Conservation (phyloP, 331 rosid genomes). For the Acacia concinna region DNA sequence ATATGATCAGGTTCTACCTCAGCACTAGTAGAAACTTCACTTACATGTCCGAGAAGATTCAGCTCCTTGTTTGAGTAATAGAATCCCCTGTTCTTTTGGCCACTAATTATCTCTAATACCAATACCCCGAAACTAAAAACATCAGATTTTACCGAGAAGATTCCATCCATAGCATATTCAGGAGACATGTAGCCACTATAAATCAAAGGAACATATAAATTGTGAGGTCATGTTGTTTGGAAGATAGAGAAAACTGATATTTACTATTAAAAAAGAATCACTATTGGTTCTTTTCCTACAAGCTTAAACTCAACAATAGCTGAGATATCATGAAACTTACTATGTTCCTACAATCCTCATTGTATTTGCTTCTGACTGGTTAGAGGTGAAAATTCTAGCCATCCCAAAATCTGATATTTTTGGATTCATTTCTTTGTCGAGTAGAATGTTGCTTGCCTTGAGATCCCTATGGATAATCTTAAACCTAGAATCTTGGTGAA, state of each 20-base stretch:
- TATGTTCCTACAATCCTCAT: slow-evolving; percentile 83
- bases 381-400: slow-evolving; percentile 68
- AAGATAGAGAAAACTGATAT: background rate
- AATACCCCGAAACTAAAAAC: slow-evolving; percentile 88
- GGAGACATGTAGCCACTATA: slow-evolving; percentile 90
- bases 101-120: slow-evolving; percentile 66
- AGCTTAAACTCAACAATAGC: background rate
- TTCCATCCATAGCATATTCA: slow-evolving; percentile 82
- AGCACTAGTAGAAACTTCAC: slow-evolving; percentile 15
- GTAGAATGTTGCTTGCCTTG: slow-evolving; percentile 79
- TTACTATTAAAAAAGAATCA: background rate
- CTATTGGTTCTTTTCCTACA: background rate
- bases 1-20: background rate
- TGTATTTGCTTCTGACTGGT: slow-evolving; percentile 74
- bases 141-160: slow-evolving; percentile 77
- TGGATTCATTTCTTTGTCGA: slow-evolving; percentile 68
- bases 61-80: slow-evolving; percentile 51
- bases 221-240: background rate
- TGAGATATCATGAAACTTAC: slow-evolving; percentile 44
- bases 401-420: slow-evolving; percentile 92
- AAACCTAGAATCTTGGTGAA: slow-evolving; percentile 82
- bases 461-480: slow-evolving; percentile 85
- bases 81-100: slow-evolving; percentile 71
- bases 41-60: slow-evolving; percentile 71
- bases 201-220: background rate